phyloP scores from a whole-genome alignment of 2,329 filamentous ascomycete species.

The Aspergillus eucalypticola region DNA sequence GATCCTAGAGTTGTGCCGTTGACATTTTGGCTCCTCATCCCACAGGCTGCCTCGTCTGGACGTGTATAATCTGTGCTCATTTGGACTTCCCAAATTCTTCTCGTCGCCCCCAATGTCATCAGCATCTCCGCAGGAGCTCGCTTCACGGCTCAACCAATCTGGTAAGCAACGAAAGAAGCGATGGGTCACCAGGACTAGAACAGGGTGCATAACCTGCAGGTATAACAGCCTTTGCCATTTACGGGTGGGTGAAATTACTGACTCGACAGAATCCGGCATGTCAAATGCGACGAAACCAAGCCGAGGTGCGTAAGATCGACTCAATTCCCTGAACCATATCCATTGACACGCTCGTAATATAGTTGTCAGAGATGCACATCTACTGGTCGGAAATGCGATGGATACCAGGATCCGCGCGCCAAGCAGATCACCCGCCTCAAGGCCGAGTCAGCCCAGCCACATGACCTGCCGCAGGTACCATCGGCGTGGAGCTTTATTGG shows the following conservation, averaged over 20 bases:
- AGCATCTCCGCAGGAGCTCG: background rate
- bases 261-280: background rate
- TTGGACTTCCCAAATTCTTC: too few species aligned
- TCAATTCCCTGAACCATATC: too few species aligned
- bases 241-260: background rate
- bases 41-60: too few species aligned
- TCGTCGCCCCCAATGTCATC: background rate
- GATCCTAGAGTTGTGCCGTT: too few species aligned
- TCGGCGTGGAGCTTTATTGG: background rate
- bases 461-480: background rate
- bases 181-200: background rate
- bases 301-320: background rate
- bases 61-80: too few species aligned
- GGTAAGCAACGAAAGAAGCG: background rate
- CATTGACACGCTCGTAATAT: background rate
- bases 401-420: background rate
- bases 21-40: too few species aligned
- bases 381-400: constrained; percentile 3
- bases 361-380: constrained; percentile 4
- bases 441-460: too few species aligned
- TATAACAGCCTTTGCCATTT: background rate
- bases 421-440: background rate
- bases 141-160: background rate
- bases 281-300: constrained; percentile 4
- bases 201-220: background rate